Base-by-base conservation (phyloP, 306 rosid species). In the Arachis hypogaea region DNA sequence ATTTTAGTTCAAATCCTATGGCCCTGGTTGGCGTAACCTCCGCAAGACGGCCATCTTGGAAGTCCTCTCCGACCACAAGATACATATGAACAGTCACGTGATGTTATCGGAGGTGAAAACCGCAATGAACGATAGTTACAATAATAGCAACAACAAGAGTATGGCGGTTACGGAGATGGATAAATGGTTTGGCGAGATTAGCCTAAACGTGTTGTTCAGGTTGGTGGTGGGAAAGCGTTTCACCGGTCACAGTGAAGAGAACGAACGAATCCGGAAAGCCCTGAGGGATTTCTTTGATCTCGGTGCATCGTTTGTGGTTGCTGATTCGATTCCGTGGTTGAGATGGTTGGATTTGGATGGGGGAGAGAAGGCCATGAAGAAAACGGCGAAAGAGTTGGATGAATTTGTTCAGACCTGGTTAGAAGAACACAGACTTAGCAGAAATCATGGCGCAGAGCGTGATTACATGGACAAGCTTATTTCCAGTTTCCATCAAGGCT, bases 331-430 rank as follows among this genome's bases (percentile, higher is more conserved):
- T 43, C 84, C 88, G 0, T 82, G 11, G 68, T 28, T 85, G 47
- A 72, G 88, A 76, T 85, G 88, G 86, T 51, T 85, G 60, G 88
- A 82, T 66, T 60, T 85, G 69, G 88, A 70, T 3, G 88, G 89
- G 0, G 2, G 7, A 11, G 77, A 77, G 56, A 80, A 77, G 68
- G 49, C 77, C 3, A 84, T 84, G 87, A 79, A 79, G 61, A 76
- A 43, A 16, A 73, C 68, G 0, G 73, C 74, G 0, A 79, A 65
- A 36, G 81, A 76, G 58, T 61, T 85, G 3, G 89, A 82, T 12
- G 51, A 29, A 0, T 54, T 73, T 2, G 6, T 8, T 46, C 12
- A 11, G 1, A 47, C 12, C 5, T 82, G 78, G 74, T 38, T 85
- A 0, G 50, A 85, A 11, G 72, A 80, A 33, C 88, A 85, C 22